Evolutionary conservation across 2,329 filamentous ascomycete species (phyloP), one percentile per base, ranked within the genome.

Genomic region (Ampelomyces quisqualis): DNA sequence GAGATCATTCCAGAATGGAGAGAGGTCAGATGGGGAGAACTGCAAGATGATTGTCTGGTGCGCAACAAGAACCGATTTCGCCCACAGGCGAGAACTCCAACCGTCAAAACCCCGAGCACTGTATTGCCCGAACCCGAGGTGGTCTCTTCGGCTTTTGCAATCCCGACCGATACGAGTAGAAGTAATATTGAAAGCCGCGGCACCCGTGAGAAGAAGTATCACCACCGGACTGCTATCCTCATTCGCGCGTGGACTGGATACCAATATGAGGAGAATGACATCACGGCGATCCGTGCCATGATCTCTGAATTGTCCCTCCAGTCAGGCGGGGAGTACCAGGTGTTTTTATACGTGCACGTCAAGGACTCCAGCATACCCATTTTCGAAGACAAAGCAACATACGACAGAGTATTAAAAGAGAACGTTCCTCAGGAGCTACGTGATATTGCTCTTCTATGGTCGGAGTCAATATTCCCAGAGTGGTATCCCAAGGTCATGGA

Each of bases 371-470:
- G 72, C 3, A 68, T 74, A 10, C 72, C 77, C 15, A 81, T 86
- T 31, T 84, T 79, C 68, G 74, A 77, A n/a, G 75, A 80, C 51
- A 67, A 76, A 8, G 70, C 74, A 19, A 73, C 77, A 2, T 86
- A 89, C 57, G 71, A 81, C 22, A 69, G 74, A 15, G 74, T 84
- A 3, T 72, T 90, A 4, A 67, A 77, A 13, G 75, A 80, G 34
- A 78, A 79, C 42, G 79, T 90, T 1, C 86, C 87, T 0, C 63
- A 73, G 15, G 86, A 91, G 62, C 84, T 90, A 38, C 76, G 78
- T 43, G 77, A 79, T 46, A 87, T 90, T 47, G 80, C 84, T 2
- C 74, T 88, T 11, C 75, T 90, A 3, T 90, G 85, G 85, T 87
- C 84, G 51, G 84, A 87, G 45, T 58, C 67, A 14, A 68, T 75